phyloP scores from a whole-genome alignment of 2,329 filamentous ascomycete genomes.

The Fusarium penzigii region DNA sequence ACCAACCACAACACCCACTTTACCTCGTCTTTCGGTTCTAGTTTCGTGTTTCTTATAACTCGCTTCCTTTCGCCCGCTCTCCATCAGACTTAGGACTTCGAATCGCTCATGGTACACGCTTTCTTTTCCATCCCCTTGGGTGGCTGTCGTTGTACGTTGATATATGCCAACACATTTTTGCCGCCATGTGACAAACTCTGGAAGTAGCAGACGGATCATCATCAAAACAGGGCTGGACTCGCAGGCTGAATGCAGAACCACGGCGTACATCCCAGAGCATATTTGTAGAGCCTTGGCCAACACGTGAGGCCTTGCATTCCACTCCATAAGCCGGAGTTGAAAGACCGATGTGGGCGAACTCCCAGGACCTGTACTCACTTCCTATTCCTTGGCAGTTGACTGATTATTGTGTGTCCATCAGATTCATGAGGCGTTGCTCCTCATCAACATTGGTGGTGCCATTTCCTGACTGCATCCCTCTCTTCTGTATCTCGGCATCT shows the following conservation, averaged over 20 bases:
- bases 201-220: constrained; percentile 24
- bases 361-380: constrained; percentile 1
- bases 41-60: background rate
- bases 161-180: background rate
- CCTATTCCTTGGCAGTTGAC: background rate
- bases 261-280: constrained; percentile 9
- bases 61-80: background rate
- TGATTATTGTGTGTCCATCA: constrained; percentile 35
- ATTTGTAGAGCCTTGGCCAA: constrained; percentile 16
- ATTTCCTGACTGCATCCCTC: constrained; percentile 40
- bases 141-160: background rate
- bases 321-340: constrained; percentile 8
- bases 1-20: background rate
- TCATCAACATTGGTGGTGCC: constrained; percentile 35
- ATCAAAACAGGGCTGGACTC: constrained; percentile 1
- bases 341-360: constrained; percentile 5
- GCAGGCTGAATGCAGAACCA: constrained; percentile 6
- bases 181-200: background rate
- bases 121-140: background rate
- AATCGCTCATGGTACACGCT: background rate
- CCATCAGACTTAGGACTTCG: background rate
- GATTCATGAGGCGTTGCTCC: constrained; percentile 47
- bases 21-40: background rate
- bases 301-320: constrained; percentile 10
- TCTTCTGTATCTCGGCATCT: constrained; percentile 59